Base-by-base conservation (phyloP, 2,329 filamentous ascomycete genomes). In the Blastomyces parvus region DNA sequence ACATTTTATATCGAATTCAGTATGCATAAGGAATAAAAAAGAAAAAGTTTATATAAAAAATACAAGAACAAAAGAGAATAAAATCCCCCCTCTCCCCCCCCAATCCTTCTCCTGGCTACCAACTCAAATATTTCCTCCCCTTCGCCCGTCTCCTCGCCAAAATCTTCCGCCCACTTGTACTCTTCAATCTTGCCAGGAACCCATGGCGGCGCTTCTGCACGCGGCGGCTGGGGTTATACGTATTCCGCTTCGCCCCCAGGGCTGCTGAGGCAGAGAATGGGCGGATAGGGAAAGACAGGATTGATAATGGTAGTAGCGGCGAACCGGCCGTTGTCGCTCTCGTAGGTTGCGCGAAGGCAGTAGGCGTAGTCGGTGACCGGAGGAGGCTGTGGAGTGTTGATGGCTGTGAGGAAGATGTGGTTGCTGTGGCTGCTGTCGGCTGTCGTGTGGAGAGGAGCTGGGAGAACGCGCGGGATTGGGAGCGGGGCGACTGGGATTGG, bases 131-230 rank as follows among this genome's bases (percentile, higher is more conserved):
- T 67, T 73, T 79, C 72, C 83, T 78, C 30, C 81, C 80, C 78
- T 83, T 86, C 63, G 78, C 70, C 69, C 77, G 75, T 71, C 84
- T 77, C 70, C 83, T 77, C 73, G 78, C 79, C 67, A 87, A 67
- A 59, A 81, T 76, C 72, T 79, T 79, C 69, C 81, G 74, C 30
- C 85, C 85, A 60, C 79, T 82, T 69, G 80, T 78, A 27, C 78
- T 79, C 69, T 77, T 77, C 65, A 84, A 66, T 68, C 85, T 73
- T 11, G 80, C 75, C 64, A 87, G 70, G 69, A 85, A 87, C 2
- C 84, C 84, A 74, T 85, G 82, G 68, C 84, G 78, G 66, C 85
- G 78, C 76, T 87, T 87, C 71, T 85, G 78, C 52, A 86, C 82
- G 55, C 80, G 70, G 66, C 86, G 82, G 60, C 81, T 84, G 11